phyloP scores from a whole-genome alignment of 345 rosid species.

The Eucalyptus regnans region DNA sequence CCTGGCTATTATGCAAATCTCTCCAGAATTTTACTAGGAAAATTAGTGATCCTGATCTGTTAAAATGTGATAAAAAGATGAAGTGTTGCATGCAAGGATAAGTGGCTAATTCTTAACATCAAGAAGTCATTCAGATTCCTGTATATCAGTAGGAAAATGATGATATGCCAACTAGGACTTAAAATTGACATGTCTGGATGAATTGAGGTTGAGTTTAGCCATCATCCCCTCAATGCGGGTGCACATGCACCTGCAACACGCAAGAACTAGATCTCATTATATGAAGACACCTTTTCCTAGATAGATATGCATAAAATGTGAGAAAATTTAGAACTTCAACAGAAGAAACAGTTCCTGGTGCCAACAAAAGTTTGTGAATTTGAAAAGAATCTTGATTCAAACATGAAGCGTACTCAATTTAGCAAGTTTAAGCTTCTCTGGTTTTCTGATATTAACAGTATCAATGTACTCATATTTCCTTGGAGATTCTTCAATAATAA shows the following conservation, averaged over 20 bases:
- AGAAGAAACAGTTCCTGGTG: not conserved
- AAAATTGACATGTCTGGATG: not conserved
- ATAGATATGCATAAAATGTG: not conserved
- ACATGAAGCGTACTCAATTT: not conserved
- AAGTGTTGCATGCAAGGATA: not conserved
- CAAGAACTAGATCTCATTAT: not conserved
- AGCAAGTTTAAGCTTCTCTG: not conserved
- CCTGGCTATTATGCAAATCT: not conserved
- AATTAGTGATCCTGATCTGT: not conserved
- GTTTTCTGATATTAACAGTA: not conserved
- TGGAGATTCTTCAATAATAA: not conserved
- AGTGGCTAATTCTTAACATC: not conserved
- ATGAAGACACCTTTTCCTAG: not conserved
- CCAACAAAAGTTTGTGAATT: not conserved
- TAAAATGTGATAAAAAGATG: not conserved
- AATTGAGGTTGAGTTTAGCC: not conserved
- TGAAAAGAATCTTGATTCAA: not conserved
- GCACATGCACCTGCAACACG: not conserved
- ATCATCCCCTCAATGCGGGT: not conserved
- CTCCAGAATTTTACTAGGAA: not conserved
- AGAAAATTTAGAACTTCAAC: not conserved
- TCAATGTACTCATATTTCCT: not conserved
- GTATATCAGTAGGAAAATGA: not conserved
- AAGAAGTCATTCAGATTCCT: not conserved
- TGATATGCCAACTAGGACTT: not conserved